Conservation (phyloP, 1,284 basidiomycete genomes). For the Cutaneotrichosporon mucoides region DNA sequence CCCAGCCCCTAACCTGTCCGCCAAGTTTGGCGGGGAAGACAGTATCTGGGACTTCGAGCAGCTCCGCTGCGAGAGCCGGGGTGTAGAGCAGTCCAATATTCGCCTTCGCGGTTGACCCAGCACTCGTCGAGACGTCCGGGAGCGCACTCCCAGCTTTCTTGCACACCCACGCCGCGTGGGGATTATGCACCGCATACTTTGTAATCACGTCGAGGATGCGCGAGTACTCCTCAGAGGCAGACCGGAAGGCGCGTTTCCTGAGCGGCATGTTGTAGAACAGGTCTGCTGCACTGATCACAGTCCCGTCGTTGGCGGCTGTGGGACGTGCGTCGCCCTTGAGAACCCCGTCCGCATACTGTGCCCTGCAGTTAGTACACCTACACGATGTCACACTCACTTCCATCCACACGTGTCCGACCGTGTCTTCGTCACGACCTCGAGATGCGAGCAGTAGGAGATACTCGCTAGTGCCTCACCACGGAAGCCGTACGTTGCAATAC, state of each 20-base stretch:
- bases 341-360: slow-evolving; percentile 70
- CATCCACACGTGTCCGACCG: slow-evolving; percentile 74
- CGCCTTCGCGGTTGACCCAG: slow-evolving; percentile 62
- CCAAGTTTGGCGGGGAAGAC: slow-evolving; percentile 48
- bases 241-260: slow-evolving; percentile 78
- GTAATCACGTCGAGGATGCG: slow-evolving; percentile 90
- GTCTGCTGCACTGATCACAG: slow-evolving; percentile 88
- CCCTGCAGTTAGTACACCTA: slow-evolving; percentile 54
- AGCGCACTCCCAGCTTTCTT: slow-evolving; percentile 74
- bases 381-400: slow-evolving; percentile 61
- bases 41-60: slow-evolving; percentile 58
- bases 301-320: slow-evolving; percentile 92
- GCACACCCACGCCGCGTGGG: slow-evolving; percentile 79
- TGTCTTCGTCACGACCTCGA: slow-evolving; percentile 86
- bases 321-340: slow-evolving; percentile 75
- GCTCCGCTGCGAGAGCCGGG: slow-evolving; percentile 71
- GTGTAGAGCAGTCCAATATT: slow-evolving; percentile 82
- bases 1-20: slow-evolving; percentile 64
- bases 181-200: slow-evolving; percentile 90
- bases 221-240: slow-evolving; percentile 84
- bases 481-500: slow-evolving; percentile 89
- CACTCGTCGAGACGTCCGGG: slow-evolving; percentile 79
- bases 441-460: slow-evolving; percentile 88
- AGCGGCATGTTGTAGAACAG: slow-evolving; percentile 93
- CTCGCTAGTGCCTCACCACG: slow-evolving; percentile 95